Base-by-base conservation (phyloP, 768 basidiomycete species). In the Termitomyces sp. region DNA sequence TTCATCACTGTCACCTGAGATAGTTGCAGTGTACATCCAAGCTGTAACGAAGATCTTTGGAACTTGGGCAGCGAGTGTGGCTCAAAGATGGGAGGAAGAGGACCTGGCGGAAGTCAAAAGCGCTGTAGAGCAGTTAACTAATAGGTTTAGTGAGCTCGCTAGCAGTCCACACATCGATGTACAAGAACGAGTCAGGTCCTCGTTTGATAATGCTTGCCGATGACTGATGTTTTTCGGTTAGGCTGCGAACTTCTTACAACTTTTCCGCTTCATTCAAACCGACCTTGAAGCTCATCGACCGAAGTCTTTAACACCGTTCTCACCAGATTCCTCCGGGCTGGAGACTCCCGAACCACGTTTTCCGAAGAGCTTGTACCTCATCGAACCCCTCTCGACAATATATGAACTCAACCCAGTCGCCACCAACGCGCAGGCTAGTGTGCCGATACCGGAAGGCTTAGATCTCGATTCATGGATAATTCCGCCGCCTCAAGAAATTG, bases 401-500 rank as follows among this genome's bases (percentile, higher is more conserved):
- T 85, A 95, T 62, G 88, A 92, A 57, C 82, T 99, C 19, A 93
- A 90, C 58, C 88, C 94, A 0, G 90, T 98, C 37, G 93, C 88
- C 7, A 59, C 71, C 1, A 74, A 74, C 53, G 96, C 96, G 3
- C 96, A 98, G 72, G 82, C 77, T 5, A 86, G 84, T 56, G 87
- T 98, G 0, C 80, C 81, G 5, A 61, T 91, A 2, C 97, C 97
- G 0, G 88, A 90, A 3, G 93, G 86, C 1, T 72, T 98, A 32
- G 85, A 98, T 69, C 77, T 98, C 4, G 91, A 97, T 58, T 70
- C 76, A 0, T 94, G 92, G 84, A 87, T 97, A 53, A 83, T 93
- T 3, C 81, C 88, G 2, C 85, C 84, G 9, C 75, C 78, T 1
- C 73, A 70, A 1, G 77, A 79, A 35, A 70, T 70, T 22, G 61